Evolutionary conservation across 371 early-diverging fungal species (phyloP), one percentile per base, ranked within the genome.

Genomic region (Mucor velutinosus): DNA sequence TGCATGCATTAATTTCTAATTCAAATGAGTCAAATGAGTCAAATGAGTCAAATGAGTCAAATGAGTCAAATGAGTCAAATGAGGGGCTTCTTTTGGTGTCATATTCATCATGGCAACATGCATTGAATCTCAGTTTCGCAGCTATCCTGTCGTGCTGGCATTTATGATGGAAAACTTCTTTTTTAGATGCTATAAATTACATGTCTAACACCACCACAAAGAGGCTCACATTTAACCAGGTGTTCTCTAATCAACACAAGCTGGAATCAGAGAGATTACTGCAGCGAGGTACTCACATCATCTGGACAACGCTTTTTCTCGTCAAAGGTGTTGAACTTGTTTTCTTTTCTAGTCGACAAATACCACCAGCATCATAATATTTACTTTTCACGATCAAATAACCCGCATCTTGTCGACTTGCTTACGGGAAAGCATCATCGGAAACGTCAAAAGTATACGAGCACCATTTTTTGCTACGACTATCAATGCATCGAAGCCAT

Each of bases 401-500:
- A 25, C 14, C 51, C 51, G 12, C 51, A 25, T 10, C 51, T 25
- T 25, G 51, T 51, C 23, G 21, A 51, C 12, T 4, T 51, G 21
- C 25, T 51, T 51, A 23, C 10, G 25, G 51, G 25, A 21, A 51
- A 51, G n/a, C n/a, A 12, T 5, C 14, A 51, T 51, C 6, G 37
- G 37, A 37, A 25, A 51, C 25, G 51, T 51, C 51, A 51, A 51
- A 25, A 25, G 0, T 51, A 51, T 25, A 14, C 23, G 14, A 14
- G 51, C 51, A 51, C 25, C n/a, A 14, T 51, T 7, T 25, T 25
- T 21, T 51, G 51, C 23, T 23, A 51, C 23, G 51, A 51, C 25
- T 51, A 51, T 10, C 51, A 51, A 51, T 51, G 51, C 12, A 51
- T 51, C 51, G 51, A 51, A 51, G 51, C 51, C 11, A 51, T 51